Evolutionary conservation across 352 stramenopile species (phyloP).

Genomic region (Blastocystis sp.): DNA sequence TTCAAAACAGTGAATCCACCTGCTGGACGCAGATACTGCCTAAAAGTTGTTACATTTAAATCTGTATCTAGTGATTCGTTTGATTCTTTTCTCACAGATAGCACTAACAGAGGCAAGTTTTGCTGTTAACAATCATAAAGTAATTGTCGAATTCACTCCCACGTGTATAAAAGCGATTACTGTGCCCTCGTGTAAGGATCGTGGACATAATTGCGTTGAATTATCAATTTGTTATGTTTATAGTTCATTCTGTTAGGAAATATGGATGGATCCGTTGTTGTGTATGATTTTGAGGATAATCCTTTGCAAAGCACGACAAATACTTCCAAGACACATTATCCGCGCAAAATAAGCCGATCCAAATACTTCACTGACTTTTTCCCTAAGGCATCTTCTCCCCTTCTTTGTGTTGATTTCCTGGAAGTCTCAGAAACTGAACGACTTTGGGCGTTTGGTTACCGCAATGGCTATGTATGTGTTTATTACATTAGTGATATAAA

Average conservation of each 20-base stretch:
- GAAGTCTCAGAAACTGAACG: not conserved
- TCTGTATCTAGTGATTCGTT: not conserved
- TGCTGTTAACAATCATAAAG: not conserved
- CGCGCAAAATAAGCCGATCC: not conserved
- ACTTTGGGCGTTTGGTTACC: conserved; percentile 31
- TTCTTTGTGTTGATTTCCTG: conserved; percentile 20
- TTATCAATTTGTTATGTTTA: not conserved
- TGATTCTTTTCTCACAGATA: not conserved
- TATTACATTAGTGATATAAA: not conserved
- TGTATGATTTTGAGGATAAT: not conserved
- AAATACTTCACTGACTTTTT: conserved; percentile 39
- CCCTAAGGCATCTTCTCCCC: not conserved
- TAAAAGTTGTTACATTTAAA: not conserved
- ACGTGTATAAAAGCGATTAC: conserved; percentile 10
- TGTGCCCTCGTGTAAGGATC: not conserved
- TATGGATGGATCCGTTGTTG: not conserved
- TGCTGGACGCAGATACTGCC: not conserved
- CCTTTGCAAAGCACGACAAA: not conserved
- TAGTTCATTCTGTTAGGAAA: conserved; percentile 40
- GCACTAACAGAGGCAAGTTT: conserved; percentile 12
- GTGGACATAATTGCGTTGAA: not conserved
- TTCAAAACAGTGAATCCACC: not conserved
- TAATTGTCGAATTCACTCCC: not conserved
- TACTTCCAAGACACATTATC: not conserved
- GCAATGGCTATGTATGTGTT: conserved; percentile 10